phyloP scores from a whole-genome alignment of 2,329 filamentous ascomycete genomes.

The Hymenoscyphus albidus region DNA sequence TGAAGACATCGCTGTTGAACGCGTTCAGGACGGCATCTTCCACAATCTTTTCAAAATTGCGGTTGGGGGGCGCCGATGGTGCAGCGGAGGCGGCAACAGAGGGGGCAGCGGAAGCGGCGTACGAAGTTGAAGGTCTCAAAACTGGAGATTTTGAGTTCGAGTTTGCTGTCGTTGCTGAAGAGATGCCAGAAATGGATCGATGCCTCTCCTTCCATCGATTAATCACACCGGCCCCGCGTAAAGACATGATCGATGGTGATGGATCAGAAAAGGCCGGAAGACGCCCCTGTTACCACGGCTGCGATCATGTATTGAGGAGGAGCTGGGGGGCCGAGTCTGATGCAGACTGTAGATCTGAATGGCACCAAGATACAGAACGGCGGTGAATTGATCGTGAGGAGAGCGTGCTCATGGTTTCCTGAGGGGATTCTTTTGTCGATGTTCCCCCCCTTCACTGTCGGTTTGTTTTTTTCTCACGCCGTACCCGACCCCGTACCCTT shows the following conservation, averaged over 20 bases:
- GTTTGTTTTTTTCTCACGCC: slow-evolving; percentile 6
- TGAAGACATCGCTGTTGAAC: slow-evolving; percentile 24
- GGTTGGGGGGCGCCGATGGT: slow-evolving; percentile 10
- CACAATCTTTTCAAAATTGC: slow-evolving; percentile 21
- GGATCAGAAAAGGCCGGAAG: slow-evolving; percentile 1
- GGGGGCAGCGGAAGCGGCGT: slow-evolving; percentile 4
- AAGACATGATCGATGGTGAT: slow-evolving; percentile 3
- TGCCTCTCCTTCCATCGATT: slow-evolving; percentile 25
- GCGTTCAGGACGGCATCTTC: slow-evolving; percentile 22
- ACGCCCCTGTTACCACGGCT: not conserved
- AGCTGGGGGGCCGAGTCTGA: not conserved
- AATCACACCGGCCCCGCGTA: slow-evolving; percentile 7
- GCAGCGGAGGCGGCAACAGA: slow-evolving; percentile 3
- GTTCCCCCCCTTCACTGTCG: not conserved
- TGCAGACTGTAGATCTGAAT: not conserved
- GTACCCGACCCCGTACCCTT: not conserved
- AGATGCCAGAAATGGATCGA: slow-evolving; percentile 16
- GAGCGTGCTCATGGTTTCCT: not conserved
- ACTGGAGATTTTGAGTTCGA: slow-evolving; percentile 15
- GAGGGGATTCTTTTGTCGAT: not conserved
- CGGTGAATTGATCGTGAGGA: not conserved
- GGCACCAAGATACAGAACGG: not conserved
- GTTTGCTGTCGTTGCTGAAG: slow-evolving; percentile 4
- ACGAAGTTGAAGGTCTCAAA: not conserved
- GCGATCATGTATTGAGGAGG: not conserved